Percentiles rank a stretch among this genome's conserved stretches.
Conservation (phyloP, 2,329 filamentous ascomycete species). For the Microthyrium microscopicum region DNA sequence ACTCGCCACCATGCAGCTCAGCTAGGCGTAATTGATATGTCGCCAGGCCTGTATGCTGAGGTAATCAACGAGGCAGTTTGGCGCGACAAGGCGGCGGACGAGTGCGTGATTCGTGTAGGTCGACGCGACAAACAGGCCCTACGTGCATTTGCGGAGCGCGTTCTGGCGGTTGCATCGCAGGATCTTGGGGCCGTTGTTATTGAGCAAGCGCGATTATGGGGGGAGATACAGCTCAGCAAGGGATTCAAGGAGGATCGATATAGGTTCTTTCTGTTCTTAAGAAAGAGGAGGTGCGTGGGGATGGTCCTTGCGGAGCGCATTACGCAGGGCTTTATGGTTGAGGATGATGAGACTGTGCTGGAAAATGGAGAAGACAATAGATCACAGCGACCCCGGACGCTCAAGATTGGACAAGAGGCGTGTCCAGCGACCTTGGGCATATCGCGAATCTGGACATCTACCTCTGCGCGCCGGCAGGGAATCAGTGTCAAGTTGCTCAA, state of each 20-base stretch:
- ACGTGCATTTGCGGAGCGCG: slow-evolving; percentile 35
- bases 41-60: slow-evolving; percentile 38
- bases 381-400: neutral
- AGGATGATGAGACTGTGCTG: slow-evolving; percentile 13
- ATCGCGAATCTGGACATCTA: slow-evolving; percentile 49
- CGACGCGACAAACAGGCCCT: slow-evolving; percentile 33
- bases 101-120: slow-evolving; percentile 15
- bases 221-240: slow-evolving; percentile 19
- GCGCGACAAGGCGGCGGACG: slow-evolving; percentile 16
- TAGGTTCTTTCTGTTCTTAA: slow-evolving; percentile 45
- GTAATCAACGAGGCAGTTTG: slow-evolving; percentile 36
- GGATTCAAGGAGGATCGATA: slow-evolving; percentile 28
- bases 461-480: slow-evolving; percentile 36
- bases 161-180: slow-evolving; percentile 43
- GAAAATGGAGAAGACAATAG: neutral
- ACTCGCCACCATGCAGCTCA: slow-evolving; percentile 48
- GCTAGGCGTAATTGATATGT: slow-evolving; percentile 42
- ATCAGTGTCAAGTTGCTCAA: slow-evolving; percentile 42
- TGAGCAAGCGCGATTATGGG: slow-evolving; percentile 40
- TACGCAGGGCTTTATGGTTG: slow-evolving; percentile 35
- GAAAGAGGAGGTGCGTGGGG: slow-evolving; percentile 44
- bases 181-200: slow-evolving; percentile 47
- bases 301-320: slow-evolving; percentile 46
- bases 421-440: slow-evolving; percentile 40
- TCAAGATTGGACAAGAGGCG: slow-evolving; percentile 16